These are phyloP conservation scores for Pseudozyma sp. DNA, from an alignment of 1,284 basidiomycete species.

Conservation along the genomic window DNA sequence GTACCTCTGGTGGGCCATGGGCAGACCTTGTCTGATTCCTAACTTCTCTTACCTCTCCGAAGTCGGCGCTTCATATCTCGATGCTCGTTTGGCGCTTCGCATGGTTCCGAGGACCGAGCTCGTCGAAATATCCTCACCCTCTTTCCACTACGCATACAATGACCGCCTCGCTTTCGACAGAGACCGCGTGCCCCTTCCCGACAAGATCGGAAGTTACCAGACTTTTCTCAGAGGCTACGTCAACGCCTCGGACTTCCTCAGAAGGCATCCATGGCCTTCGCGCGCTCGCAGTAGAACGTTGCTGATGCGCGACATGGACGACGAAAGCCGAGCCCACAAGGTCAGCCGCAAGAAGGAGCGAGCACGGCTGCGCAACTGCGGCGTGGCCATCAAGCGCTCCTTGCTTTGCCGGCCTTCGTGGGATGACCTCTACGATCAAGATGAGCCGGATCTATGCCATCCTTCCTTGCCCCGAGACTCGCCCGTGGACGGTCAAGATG, in stretches of 20 bases:
- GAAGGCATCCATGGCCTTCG: slow-evolving; percentile 87
- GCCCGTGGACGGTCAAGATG: background rate
- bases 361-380: slow-evolving; percentile 57
- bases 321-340: slow-evolving; percentile 74
- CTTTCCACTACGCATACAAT: slow-evolving; percentile 62
- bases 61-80: slow-evolving; percentile 86
- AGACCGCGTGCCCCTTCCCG: slow-evolving; percentile 40
- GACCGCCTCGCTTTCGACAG: slow-evolving; percentile 58
- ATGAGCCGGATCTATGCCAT: slow-evolving; percentile 37
- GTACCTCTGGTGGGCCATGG: slow-evolving; percentile 69
- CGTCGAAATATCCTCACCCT: slow-evolving; percentile 77
- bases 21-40: slow-evolving; percentile 65
- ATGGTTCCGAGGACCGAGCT: slow-evolving; percentile 89
- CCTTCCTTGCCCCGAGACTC: slow-evolving; percentile 72
- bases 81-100: slow-evolving; percentile 78
- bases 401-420: slow-evolving; percentile 75
- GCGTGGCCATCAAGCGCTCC: slow-evolving; percentile 58
- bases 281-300: slow-evolving; percentile 74
- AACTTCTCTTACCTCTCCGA: slow-evolving; percentile 72
- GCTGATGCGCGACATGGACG: slow-evolving; percentile 77
- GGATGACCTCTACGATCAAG: slow-evolving; percentile 74
- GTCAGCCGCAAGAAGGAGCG: slow-evolving; percentile 58
- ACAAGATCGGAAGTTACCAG: slow-evolving; percentile 84
- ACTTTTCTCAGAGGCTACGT: slow-evolving; percentile 85
- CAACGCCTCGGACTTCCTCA: slow-evolving; percentile 87